Conservation (phyloP, 805 yeast genomes). For the Dipodascopsis uninucleata region DNA sequence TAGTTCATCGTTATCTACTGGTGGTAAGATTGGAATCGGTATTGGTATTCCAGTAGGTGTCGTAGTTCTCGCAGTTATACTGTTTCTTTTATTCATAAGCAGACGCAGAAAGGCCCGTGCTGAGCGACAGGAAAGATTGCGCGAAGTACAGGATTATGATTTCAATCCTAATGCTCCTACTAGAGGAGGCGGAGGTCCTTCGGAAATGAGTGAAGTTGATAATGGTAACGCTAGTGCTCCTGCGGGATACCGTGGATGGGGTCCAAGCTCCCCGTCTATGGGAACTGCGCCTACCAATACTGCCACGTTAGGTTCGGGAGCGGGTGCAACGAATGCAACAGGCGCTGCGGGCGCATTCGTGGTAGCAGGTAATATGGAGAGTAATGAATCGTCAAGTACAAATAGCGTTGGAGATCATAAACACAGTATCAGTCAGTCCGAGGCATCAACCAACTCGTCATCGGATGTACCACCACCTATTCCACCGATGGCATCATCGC, state of each 20-base stretch:
- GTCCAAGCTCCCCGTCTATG: conserved; percentile 15
- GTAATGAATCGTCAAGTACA: no score
- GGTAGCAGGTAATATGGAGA: no score
- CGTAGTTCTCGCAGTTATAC: conserved; percentile 6
- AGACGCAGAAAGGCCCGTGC: conserved; percentile 7
- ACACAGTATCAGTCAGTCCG: no score
- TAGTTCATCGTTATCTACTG: conserved; percentile 19
- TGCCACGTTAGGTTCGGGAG: no score
- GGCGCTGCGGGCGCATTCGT: no score
- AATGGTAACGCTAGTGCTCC: background rate
- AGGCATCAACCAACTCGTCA: no score
- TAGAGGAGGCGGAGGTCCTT: conserved; percentile 5
- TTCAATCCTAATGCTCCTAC: conserved; percentile 9
- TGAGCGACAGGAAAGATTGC: conserved; percentile 8
- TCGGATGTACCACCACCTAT: conserved; percentile 3
- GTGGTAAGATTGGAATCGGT: conserved; percentile 24
- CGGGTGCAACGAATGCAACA: no score
- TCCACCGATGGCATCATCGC: conserved; percentile 2
- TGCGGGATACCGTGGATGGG: conserved; percentile 25
- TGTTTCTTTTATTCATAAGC: conserved; percentile 8
- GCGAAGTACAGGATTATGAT: conserved; percentile 19
- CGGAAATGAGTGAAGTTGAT: conserved; percentile 13
- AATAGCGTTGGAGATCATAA: no score
- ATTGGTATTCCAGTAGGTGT: conserved; percentile 25
- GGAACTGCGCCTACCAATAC: no score